Base-by-base conservation (phyloP, 2,329 filamentous ascomycete species). In the Aspergillus pseudotamarii region DNA sequence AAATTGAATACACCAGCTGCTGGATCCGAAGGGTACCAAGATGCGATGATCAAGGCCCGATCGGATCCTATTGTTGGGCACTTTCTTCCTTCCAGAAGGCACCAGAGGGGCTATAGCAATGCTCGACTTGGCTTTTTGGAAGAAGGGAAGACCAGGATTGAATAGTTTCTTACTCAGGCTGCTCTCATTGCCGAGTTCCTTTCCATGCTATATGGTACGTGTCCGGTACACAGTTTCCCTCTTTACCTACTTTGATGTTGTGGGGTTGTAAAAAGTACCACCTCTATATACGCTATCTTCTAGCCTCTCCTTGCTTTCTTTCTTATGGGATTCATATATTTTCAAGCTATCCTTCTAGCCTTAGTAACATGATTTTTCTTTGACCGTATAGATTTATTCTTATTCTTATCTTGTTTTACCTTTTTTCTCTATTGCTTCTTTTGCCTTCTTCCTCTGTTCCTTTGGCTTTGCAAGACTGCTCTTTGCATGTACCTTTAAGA, bases 101-200 rank as follows among this genome's bases (percentile, higher is more conserved):
- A 96, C 74, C 92, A 96, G 79, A 85, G 94, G 19, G 93, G 93
- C 3, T 86, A 92, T 66, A 97, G 93, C 80, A 92, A 91, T 68
- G 90, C 91, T 50, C 85, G 92, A 65, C 89, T 96, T 70, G 86
- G 92, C 36, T 95, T 91, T 70, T 88, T 96, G 60, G 95, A 99
- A 78, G 95, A 99, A 80, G 95, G 95, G 59, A 99, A 99, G 86
- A 99, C 97, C 86, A 92, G 95, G 76, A 96, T 96, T 74, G 95
- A 99, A 68, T 82, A 76, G 66, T 19, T 6, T 14, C 32, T 10
- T 55, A 38, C 26, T n/a, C 28, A 34, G 11, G 51, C 51, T 55
- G 32, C 34, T 55, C 32, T 21, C 30, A 36, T 38, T 38, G 5
- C n/a, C 23, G 23, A 36, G 28, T 19, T 36, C 30, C 5, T 32